Evolutionary conservation across 106 monocot species (phyloP).

Genomic region (Apostasia shenzhenica): DNA sequence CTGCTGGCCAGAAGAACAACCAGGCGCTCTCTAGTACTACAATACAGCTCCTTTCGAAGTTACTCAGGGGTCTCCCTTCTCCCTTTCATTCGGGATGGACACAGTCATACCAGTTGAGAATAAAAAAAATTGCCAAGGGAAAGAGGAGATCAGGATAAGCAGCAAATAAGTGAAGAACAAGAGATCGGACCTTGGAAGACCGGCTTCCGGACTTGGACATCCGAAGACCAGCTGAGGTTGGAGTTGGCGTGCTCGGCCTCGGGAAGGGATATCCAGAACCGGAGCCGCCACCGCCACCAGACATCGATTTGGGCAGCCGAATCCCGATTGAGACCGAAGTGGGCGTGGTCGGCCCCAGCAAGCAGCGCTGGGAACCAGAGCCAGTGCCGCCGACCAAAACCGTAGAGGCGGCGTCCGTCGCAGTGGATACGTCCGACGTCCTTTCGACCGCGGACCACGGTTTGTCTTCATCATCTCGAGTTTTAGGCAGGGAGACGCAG

Average conservation of each 20-base stretch:
- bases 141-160: no score
- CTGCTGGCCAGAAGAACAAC: no score
- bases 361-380: neutral
- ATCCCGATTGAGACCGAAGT: constrained; percentile 43
- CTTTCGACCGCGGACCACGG: constrained; percentile 5
- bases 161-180: neutral
- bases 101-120: no score
- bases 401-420: constrained; percentile 9
- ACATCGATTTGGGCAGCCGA: constrained; percentile 32
- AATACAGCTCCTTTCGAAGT: no score
- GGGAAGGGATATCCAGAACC: constrained; percentile 5
- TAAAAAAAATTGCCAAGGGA: no score
- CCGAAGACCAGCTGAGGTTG: constrained; percentile 42
- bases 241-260: constrained; percentile 33
- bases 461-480: constrained; percentile 30
- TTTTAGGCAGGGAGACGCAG: constrained; percentile 43
- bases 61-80: no score
- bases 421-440: constrained; percentile 9
- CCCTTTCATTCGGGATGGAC: no score
- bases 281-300: no score
- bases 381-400: neutral
- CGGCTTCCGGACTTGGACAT: constrained; percentile 56
- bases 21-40: no score
- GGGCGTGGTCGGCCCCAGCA: constrained; percentile 26
- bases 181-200: constrained; percentile 57